These are phyloP conservation scores for Globisporangium perplexum DNA, from an alignment of 352 stramenopile genomes.

Conservation along the genomic window DNA sequence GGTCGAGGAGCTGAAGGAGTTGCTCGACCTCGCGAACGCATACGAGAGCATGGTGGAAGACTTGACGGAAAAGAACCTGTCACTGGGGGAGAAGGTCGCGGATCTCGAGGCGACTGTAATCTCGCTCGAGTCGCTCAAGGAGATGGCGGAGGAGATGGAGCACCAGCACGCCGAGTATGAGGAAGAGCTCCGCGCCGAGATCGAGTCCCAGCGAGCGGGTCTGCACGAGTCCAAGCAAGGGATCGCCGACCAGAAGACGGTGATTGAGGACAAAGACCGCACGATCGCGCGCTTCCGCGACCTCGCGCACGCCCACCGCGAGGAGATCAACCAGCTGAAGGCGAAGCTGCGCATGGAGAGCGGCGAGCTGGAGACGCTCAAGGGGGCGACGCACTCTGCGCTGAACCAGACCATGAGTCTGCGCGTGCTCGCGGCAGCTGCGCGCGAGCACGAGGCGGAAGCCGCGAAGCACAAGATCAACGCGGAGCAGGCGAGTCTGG, in stretches of 20 bases:
- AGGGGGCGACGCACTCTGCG: constrained; percentile 65
- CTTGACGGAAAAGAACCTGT: constrained; percentile 85
- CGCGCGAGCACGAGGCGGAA: constrained; percentile 60
- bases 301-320: constrained; percentile 51
- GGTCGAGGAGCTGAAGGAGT: constrained; percentile 82
- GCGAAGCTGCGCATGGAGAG: constrained; percentile 65
- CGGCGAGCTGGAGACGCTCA: constrained; percentile 65
- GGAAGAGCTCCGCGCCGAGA: constrained; percentile 64
- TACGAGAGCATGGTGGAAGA: constrained; percentile 89
- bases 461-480: constrained; percentile 68
- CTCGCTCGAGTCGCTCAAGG: constrained; percentile 74
- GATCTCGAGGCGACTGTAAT: constrained; percentile 67
- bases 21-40: constrained; percentile 79
- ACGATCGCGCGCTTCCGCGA: constrained; percentile 81
- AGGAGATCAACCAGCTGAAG: constrained; percentile 72
- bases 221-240: constrained; percentile 60
- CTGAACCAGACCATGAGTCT: constrained; percentile 74
- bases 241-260: constrained; percentile 40
- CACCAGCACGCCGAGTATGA: constrained; percentile 84
- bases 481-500: constrained; percentile 51
- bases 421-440: constrained; percentile 44
- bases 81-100: constrained; percentile 71
- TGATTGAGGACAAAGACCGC: constrained; percentile 72
- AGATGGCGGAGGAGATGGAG: constrained; percentile 87
- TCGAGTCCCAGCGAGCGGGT: constrained; percentile 46